A percentile compares a stretch with the other conserved stretches of the same genome.
Evolutionary conservation across 768 basidiomycete genomes (phyloP).

Genomic region (Boletus rubroflammeus): DNA sequence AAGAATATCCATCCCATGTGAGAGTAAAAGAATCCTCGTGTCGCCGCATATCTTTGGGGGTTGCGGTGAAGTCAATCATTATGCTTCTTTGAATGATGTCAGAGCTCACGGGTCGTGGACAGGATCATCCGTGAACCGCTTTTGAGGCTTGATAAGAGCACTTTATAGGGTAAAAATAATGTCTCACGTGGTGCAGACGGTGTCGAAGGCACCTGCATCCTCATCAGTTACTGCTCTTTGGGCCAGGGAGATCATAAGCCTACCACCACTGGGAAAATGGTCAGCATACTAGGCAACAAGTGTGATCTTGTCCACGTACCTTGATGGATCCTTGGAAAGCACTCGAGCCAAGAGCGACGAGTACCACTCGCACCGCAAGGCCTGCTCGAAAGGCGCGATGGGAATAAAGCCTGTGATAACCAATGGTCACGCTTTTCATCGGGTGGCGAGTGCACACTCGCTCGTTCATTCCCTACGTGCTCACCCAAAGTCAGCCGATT

Average conservation of each 20-base stretch:
- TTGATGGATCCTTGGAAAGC: constrained; percentile 10
- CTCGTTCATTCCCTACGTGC: background rate
- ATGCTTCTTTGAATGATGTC: background rate
- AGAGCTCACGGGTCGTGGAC: constrained; percentile 9
- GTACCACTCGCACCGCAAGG: background rate
- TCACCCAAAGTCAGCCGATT: constrained; percentile 9
- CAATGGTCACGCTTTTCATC: constrained; percentile 7
- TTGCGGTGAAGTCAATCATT: background rate
- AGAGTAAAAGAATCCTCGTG: constrained; percentile 7
- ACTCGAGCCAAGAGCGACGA: constrained; percentile 8
- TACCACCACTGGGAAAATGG: constrained; percentile 7
- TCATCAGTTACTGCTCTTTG: background rate
- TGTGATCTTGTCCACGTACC: background rate
- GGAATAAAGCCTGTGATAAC: constrained; percentile 10
- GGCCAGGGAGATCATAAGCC: background rate
- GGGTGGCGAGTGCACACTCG: background rate
- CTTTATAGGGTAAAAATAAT: background rate
- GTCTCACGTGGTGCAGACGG: constrained; percentile 8
- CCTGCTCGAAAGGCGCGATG: constrained; percentile 6
- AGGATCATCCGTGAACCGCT: constrained; percentile 12
- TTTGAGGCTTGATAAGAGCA: background rate
- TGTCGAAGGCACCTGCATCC: constrained; percentile 9
- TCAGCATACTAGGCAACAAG: background rate
- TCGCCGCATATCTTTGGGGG: constrained; percentile 6
- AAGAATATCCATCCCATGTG: constrained; percentile 14